Percentiles rank a stretch among this genome's conserved stretches.
Conservation (phyloP, 805 yeast species). For the Hermanozyma aechmeae region DNA sequence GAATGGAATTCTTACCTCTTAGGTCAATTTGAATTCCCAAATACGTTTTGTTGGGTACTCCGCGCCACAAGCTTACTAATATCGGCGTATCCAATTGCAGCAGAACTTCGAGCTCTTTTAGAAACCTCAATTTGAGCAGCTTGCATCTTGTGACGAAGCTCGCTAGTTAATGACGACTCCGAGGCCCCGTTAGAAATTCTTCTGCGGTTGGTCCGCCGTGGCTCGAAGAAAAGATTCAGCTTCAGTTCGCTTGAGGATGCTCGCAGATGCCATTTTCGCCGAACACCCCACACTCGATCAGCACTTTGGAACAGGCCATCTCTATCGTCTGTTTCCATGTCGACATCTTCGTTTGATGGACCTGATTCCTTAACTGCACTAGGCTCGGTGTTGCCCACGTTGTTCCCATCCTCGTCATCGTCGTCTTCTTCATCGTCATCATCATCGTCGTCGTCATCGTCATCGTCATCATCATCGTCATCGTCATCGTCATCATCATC, state of each 20-base stretch:
- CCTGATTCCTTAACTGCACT: slow-evolving; percentile 1
- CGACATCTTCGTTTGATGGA: neutral
- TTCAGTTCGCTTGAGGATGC: slow-evolving; percentile 3
- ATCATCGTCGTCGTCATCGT: too few relatives aligned
- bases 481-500: too few relatives aligned
- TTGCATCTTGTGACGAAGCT: slow-evolving; percentile 8
- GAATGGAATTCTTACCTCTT: too few relatives aligned
- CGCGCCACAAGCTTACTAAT: slow-evolving; percentile 3
- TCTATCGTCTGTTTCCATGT: slow-evolving; percentile 5
- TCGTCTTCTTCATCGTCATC: slow-evolving; percentile 16
- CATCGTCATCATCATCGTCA: too few relatives aligned
- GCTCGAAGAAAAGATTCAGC: slow-evolving; percentile 2
- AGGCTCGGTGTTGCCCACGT: slow-evolving; percentile 5
- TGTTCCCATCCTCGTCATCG: slow-evolving; percentile 11
- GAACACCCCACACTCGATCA: neutral
- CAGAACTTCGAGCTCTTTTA: slow-evolving; percentile 3
- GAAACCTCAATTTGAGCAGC: slow-evolving; percentile 5
- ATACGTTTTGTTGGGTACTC: slow-evolving; percentile 6
- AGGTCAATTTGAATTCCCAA: too few relatives aligned
- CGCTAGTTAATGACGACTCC: slow-evolving; percentile 3
- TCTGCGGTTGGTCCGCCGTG: slow-evolving; percentile 3
- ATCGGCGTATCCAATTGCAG: slow-evolving; percentile 8
- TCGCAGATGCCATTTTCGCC: slow-evolving; percentile 3
- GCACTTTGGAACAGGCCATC: neutral
- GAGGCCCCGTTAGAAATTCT: slow-evolving; percentile 5